These are phyloP conservation scores for Mycena galopus DNA, from an alignment of 768 basidiomycete species.

Conservation along the genomic window DNA sequence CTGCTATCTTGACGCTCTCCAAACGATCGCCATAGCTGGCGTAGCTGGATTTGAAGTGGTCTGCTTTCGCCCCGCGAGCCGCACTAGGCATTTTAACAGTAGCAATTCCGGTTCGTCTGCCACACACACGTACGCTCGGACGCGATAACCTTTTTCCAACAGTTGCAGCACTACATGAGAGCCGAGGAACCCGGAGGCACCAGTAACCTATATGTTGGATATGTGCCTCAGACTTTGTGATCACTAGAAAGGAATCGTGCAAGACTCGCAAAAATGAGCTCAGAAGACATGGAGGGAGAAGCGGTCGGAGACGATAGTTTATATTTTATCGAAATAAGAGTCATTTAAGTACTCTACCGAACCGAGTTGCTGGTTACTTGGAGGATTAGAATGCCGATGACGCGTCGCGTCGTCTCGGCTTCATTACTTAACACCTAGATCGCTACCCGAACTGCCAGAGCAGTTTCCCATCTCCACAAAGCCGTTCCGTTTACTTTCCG, in stretches of 20 bases:
- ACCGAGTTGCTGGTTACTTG: too few relatives aligned
- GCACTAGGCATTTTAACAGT: too few relatives aligned
- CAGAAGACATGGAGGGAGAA: slow-evolving; percentile 4
- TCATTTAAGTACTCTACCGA: too few relatives aligned
- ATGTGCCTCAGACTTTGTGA: neutral
- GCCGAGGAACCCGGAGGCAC: slow-evolving; percentile 59
- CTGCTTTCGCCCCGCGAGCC: slow-evolving; percentile 40
- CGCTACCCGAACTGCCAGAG: too few relatives aligned
- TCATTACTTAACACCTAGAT: too few relatives aligned
- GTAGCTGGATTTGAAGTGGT: slow-evolving; percentile 35
- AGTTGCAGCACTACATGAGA: slow-evolving; percentile 58
- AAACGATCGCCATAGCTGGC: slow-evolving; percentile 34
- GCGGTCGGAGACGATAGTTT: too few relatives aligned
- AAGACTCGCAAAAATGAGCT: slow-evolving; percentile 1
- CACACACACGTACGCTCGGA: slow-evolving; percentile 60
- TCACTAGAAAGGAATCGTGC: neutral
- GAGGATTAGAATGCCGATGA: too few relatives aligned
- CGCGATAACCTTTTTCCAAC: slow-evolving; percentile 60
- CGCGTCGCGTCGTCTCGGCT: too few relatives aligned
- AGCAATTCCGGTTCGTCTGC: too few relatives aligned
- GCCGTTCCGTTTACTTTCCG: too few relatives aligned
- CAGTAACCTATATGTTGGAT: slow-evolving; percentile 52
- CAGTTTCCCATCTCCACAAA: too few relatives aligned
- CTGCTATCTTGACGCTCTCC: slow-evolving; percentile 44
- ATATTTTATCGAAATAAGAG: too few relatives aligned